Evolutionary conservation across 495 filamentous ascomycete genomes (phyloP).

Genomic region (Aspergillus panamensis): DNA sequence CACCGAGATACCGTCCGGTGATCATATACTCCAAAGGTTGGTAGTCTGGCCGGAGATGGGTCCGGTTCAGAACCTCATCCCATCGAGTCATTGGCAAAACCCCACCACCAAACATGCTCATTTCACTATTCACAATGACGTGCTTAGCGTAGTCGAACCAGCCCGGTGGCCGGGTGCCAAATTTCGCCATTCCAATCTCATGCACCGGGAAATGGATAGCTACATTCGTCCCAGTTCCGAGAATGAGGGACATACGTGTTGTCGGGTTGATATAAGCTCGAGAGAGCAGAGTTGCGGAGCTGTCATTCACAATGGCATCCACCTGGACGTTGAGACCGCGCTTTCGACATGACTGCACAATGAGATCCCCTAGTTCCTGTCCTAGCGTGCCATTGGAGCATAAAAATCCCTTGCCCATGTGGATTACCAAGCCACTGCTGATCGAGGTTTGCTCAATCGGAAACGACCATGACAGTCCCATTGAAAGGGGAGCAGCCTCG

Average conservation of each 20-base stretch:
- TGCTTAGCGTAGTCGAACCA: conserved; percentile 51
- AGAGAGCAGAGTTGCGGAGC: conserved; percentile 76
- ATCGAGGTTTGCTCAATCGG: conserved; percentile 63
- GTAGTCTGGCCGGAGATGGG: conserved; percentile 72
- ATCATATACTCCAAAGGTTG: conserved; percentile 92
- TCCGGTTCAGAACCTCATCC: conserved; percentile 67
- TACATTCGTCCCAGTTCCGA: conserved; percentile 84
- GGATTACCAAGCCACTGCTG: conserved; percentile 52
- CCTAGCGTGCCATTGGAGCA: conserved; percentile 56
- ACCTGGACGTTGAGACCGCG: conserved; percentile 49
- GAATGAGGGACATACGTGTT: conserved; percentile 71
- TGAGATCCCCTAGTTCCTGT: conserved; percentile 55
- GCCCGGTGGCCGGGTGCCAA: conserved; percentile 37
- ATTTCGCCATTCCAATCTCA: conserved; percentile 63
- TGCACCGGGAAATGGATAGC: conserved; percentile 66
- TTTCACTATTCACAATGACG: conserved; percentile 84
- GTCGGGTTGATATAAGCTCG: conserved; percentile 65
- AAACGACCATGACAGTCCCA: conserved; percentile 69
- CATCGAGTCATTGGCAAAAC: conserved; percentile 67
- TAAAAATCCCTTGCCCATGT: conserved; percentile 67
- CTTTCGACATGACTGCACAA: conserved; percentile 54
- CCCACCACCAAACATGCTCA: conserved; percentile 76
- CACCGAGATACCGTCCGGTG: conserved; percentile 78
- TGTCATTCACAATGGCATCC: conserved; percentile 79
- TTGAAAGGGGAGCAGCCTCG: conserved; percentile 41